Conservation (phyloP, 1,284 basidiomycete genomes). For the Malassezia furfur region DNA sequence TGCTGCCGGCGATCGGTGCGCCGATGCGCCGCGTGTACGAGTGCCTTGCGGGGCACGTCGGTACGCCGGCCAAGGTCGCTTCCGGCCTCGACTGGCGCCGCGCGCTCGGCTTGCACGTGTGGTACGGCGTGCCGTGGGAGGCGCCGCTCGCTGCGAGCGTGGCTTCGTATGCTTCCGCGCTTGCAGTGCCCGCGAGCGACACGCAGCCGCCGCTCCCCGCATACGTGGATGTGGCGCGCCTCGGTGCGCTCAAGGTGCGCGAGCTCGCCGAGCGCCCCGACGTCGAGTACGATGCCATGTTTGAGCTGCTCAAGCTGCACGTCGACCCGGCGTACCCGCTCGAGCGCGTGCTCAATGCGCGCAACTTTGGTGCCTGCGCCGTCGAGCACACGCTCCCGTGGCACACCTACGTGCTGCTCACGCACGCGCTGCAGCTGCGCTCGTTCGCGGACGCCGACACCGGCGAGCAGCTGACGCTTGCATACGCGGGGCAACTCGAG, state of each 20-base stretch:
- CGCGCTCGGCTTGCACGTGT: constrained; percentile 77
- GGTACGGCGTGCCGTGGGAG: constrained; percentile 73
- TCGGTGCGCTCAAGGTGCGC: constrained; percentile 28
- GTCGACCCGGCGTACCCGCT: constrained; percentile 54
- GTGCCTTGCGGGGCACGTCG: constrained; percentile 66
- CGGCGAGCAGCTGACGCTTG: constrained; percentile 71
- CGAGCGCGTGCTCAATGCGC: constrained; percentile 55
- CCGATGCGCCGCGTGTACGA: constrained; percentile 73
- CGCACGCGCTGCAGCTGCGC: constrained; percentile 67
- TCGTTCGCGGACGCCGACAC: constrained; percentile 66
- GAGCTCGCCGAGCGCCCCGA: constrained; percentile 25
- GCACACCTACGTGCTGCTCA: constrained; percentile 84
- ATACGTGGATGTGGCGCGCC: constrained; percentile 29
- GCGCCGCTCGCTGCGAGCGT: constrained; percentile 64
- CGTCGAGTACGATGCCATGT: constrained; percentile 60
- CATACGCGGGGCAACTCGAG: constrained; percentile 81
- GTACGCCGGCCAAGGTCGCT: constrained; percentile 55
- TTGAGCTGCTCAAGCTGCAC: constrained; percentile 69
- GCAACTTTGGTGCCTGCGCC: constrained; percentile 66
- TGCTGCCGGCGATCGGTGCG: constrained; percentile 62
- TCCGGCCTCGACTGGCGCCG: constrained; percentile 88
- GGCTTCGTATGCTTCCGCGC: constrained; percentile 56
- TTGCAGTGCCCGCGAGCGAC: constrained; percentile 9
- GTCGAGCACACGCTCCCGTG: constrained; percentile 75
- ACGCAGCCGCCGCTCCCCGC: constrained; percentile 46